Percentiles rank a stretch among this genome's conserved stretches.
These are phyloP conservation scores for Prunus armeniaca DNA, from an alignment of 306 rosid species.

Conservation along the genomic window DNA sequence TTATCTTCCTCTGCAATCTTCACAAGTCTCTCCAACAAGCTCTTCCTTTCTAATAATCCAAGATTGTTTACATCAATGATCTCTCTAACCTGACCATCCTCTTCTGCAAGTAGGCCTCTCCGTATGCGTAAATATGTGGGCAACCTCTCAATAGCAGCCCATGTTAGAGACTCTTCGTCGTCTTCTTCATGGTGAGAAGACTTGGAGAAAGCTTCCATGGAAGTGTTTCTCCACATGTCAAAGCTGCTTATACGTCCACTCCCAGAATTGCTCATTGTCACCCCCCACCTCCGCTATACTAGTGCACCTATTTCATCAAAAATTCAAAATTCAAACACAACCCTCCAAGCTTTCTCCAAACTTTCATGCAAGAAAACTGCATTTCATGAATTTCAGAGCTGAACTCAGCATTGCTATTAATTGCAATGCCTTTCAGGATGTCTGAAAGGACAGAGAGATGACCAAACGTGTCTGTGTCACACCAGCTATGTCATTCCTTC, in stretches of 20 bases:
- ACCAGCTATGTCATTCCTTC: background rate
- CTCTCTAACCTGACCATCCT: constrained; percentile 47
- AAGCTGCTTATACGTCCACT: background rate
- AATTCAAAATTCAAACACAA: background rate
- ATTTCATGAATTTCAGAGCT: constrained; percentile 1
- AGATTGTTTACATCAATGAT: constrained; percentile 50
- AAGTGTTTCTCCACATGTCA: constrained; percentile 42
- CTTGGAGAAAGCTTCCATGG: constrained; percentile 49
- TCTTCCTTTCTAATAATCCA: constrained; percentile 61
- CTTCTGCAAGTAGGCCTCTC: constrained; percentile 45
- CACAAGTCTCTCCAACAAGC: constrained; percentile 65
- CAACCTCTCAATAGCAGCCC: constrained; percentile 84
- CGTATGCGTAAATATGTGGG: constrained; percentile 61
- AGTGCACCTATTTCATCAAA: background rate
- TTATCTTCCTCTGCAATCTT: constrained; percentile 72
- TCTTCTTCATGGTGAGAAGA: constrained; percentile 56
- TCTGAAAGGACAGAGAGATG: background rate
- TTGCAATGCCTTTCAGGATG: background rate
- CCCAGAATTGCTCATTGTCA: constrained; percentile 5
- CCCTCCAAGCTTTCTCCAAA: background rate
- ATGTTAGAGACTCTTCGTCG: constrained; percentile 67
- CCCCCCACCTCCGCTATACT: constrained; percentile 25
- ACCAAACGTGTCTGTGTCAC: background rate
- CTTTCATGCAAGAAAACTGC: constrained; percentile 23
- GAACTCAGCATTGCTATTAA: background rate